These are phyloP conservation scores for Linnemannia zychae DNA, from an alignment of 192 early-diverging fungal genomes.

Conservation along the genomic window DNA sequence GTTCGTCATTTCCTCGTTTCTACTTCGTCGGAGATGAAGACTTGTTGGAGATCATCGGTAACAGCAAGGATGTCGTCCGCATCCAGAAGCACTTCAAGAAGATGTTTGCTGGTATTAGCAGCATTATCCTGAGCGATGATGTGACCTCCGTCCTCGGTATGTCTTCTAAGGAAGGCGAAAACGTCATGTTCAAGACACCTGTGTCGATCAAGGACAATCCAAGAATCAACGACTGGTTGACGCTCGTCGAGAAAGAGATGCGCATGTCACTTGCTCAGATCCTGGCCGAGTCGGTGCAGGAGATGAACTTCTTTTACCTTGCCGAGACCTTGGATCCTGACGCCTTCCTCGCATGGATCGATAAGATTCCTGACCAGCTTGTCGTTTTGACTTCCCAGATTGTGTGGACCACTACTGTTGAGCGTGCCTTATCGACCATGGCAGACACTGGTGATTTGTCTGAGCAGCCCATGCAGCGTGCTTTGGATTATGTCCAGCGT, in stretches of 20 bases:
- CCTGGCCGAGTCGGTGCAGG: conserved; percentile 78
- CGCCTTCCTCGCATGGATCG: conserved; percentile 86
- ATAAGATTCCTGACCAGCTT: conserved; percentile 92
- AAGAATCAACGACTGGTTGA: conserved; percentile 98
- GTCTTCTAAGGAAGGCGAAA: conserved; percentile 94
- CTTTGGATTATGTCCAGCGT: conserved; percentile 73
- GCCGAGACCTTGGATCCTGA: conserved; percentile 65
- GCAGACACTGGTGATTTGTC: conserved; percentile 49
- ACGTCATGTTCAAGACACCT: conserved; percentile 80
- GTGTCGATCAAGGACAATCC: conserved; percentile 87
- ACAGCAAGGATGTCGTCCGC: conserved; percentile 93
- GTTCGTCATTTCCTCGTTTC: conserved; percentile 97
- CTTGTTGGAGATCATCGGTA: conserved; percentile 99
- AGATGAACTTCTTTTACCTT: conserved; percentile 74
- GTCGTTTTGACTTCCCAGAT: conserved; percentile 92
- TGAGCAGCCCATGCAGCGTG: conserved; percentile 65
- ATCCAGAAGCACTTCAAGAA: conserved; percentile 99
- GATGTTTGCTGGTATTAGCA: conserved; percentile 98
- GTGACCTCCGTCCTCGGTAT: conserved; percentile 81
- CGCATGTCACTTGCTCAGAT: conserved; percentile 84
- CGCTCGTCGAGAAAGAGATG: conserved; percentile 95
- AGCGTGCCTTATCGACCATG: conserved; percentile 74
- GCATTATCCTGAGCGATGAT: conserved; percentile 89
- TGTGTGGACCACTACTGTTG: conserved; percentile 91
- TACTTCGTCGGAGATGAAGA: conserved; percentile 99